Evolutionary conservation across 441 rosid species (phyloP), one percentile per base, ranked within the genome.

Genomic region (Aleurites moluccanus): DNA sequence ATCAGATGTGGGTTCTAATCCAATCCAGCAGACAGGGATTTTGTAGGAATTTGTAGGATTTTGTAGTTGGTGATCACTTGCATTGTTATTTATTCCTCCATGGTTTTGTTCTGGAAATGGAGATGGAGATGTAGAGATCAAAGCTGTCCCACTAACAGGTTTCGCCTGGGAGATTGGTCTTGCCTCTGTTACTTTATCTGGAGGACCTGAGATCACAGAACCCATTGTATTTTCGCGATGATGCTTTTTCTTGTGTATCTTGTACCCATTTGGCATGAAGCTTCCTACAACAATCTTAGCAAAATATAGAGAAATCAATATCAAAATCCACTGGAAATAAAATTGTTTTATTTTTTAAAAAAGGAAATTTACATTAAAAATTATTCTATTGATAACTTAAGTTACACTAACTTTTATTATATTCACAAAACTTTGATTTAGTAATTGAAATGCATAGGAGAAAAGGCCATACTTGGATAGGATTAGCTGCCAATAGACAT

Each of bases 271-370:
- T 10, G 88, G 90, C 87, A 59, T 78, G 84, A 86, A 91, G 83
- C 91, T 91, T 59, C 92, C 97, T 25, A 88, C 68, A 62, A 90
- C 90, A 73, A 90, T 82, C 97, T 78, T 87, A 55, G 13, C 57
- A 71, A 77, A 59, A 72, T 11, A 67, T 74, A 47, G 10, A 70
- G 21, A 50, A 40, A 56, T 21, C 15, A 3, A 42, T 28, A 40
- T 70, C 57, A 77, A 13, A 76, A 16, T 21, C 45, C 50, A 6
- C 3, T 23, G 27, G 0, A 13, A 20, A n/a, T 1, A n/a, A 64
- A 63, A 10, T 3, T 10, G 52, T 47, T 47, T 47, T 13, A n/a
- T n/a, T n/a, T n/a, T 45, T 45, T 2, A 10, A 10, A 10, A 42
- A 42, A 42, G 8, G 33, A 30, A 30, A 30, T 30, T 30, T 30